Evolutionary conservation across 2,329 filamentous ascomycete species (phyloP).

Genomic region (Colletotrichum kahawae): DNA sequence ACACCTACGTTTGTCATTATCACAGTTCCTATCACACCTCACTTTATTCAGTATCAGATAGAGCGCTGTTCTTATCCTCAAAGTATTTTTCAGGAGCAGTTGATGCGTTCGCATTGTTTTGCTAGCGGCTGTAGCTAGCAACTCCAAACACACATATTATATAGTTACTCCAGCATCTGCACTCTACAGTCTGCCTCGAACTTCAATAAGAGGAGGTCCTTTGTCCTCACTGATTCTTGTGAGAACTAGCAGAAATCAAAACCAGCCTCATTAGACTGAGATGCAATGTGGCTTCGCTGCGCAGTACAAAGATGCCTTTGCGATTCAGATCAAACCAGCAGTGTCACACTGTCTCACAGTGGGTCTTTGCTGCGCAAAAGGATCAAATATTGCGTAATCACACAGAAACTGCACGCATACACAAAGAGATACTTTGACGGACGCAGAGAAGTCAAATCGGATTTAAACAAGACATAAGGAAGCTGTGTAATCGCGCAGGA

Average conservation of each 20-base stretch:
- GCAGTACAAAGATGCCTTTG: neutral
- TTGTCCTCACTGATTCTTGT: rapidly evolving
- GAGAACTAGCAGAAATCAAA: rapidly evolving
- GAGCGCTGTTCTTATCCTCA: neutral
- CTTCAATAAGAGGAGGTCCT: neutral
- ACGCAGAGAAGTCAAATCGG: neutral
- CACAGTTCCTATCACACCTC: neutral
- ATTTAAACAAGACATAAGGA: rapidly evolving
- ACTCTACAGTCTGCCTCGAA: neutral
- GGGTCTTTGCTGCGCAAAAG: neutral
- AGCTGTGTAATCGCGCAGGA: neutral
- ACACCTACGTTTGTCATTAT: neutral
- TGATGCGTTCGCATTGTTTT: neutral
- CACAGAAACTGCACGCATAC: rapidly evolving
- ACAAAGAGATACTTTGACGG: neutral
- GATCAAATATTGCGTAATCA: neutral
- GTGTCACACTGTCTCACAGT: no score
- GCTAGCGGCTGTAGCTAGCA: neutral
- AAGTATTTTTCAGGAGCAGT: neutral
- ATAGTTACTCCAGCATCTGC: neutral
- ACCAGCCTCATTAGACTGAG: no score
- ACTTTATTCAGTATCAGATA: rapidly evolving
- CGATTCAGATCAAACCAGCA: neutral
- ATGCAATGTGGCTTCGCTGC: neutral
- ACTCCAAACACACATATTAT: rapidly evolving